Evolutionary conservation across 805 yeast species (phyloP).

Genomic region (Wickerhamomyces strasburgensis): DNA sequence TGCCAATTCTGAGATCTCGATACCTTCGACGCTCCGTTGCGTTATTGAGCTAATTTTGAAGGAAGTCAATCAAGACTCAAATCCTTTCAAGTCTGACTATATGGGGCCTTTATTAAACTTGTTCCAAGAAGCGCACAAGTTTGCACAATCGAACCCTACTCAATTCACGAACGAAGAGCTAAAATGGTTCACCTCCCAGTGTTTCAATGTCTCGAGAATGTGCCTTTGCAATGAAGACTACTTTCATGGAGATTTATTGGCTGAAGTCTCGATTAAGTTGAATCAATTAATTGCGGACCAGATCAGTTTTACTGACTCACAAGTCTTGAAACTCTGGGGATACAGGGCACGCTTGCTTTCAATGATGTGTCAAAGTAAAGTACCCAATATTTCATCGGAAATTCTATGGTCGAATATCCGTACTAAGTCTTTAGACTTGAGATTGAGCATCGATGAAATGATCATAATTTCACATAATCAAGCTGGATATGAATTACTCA

Average conservation of each 20-base stretch:
- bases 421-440: constrained; percentile 8
- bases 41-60: constrained; percentile 30
- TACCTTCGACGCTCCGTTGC: constrained; percentile 27
- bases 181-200: constrained; percentile 36
- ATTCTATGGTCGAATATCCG: constrained; percentile 10
- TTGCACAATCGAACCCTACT: constrained; percentile 11
- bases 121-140: constrained; percentile 11
- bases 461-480: constrained; percentile 9
- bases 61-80: constrained; percentile 14
- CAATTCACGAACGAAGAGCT: constrained; percentile 29
- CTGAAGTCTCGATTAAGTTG: constrained; percentile 19
- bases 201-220: constrained; percentile 29
- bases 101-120: constrained; percentile 9
- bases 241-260: constrained; percentile 15
- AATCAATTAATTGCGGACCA: constrained; percentile 22
- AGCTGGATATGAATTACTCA: constrained; percentile 11
- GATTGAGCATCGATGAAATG: constrained; percentile 13
- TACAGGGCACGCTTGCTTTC: constrained; percentile 14
- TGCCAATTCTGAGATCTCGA: constrained; percentile 14
- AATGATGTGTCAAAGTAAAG: constrained; percentile 15
- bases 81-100: constrained; percentile 6
- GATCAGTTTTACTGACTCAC: constrained; percentile 23
- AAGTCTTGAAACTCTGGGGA: constrained; percentile 16
- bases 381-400: constrained; percentile 4
- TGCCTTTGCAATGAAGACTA: constrained; percentile 18